A percentile compares a stretch with the other conserved stretches of the same genome.
Conservation (phyloP, 2,329 filamentous ascomycete genomes). For the Alternaria longipes region DNA sequence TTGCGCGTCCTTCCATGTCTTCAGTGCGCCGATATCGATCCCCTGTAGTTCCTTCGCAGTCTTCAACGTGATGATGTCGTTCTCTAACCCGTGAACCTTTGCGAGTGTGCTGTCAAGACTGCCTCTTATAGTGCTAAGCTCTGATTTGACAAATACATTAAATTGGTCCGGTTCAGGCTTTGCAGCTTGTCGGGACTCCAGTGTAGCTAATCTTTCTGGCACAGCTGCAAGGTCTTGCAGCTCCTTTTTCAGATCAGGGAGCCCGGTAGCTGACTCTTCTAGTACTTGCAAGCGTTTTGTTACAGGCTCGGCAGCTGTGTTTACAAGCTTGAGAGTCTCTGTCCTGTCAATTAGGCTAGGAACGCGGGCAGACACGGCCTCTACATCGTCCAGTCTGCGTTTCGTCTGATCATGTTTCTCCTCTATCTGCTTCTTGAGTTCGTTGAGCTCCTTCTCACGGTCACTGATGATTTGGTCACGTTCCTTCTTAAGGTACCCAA, state of each 20-base stretch:
- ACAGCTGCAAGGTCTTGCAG: background rate
- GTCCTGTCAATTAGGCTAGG: background rate
- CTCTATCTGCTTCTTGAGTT: background rate
- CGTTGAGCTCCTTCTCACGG: background rate
- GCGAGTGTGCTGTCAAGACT: background rate
- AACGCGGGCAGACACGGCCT: background rate
- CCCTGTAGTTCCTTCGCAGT: background rate
- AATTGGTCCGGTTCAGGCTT: background rate
- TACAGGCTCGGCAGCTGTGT: background rate
- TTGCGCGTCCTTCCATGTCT: conserved; percentile 6
- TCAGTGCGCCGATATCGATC: background rate
- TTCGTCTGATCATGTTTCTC: background rate
- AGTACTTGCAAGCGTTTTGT: background rate
- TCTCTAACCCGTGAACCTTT: background rate
- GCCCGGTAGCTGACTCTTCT: background rate
- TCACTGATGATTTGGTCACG: conserved; percentile 6
- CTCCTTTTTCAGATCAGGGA: background rate
- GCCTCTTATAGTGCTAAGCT: background rate
- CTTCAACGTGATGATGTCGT: background rate
- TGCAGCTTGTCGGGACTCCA: background rate
- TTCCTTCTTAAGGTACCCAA: conserved; percentile 15
- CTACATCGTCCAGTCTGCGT: background rate
- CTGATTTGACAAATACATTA: background rate
- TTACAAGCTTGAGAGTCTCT: background rate
- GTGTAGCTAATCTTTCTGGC: background rate